These are phyloP conservation scores for Kuraishia cidri DNA, from an alignment of 805 yeast genomes.

Conservation along the genomic window DNA sequence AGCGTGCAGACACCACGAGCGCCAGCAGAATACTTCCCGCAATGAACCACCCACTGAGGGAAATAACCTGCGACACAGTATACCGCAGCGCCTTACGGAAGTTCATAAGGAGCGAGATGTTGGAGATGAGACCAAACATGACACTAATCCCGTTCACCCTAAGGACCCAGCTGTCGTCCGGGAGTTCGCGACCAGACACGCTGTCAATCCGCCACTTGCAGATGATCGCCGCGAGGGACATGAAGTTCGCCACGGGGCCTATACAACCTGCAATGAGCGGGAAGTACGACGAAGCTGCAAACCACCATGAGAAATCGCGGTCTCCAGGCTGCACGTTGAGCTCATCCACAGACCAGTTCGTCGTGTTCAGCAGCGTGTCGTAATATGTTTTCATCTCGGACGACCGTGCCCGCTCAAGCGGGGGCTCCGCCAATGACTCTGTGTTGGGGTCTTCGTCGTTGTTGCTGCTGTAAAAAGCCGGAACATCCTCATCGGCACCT, in stretches of 20 bases:
- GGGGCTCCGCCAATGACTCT: no score
- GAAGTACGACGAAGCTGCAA: conserved; percentile 53
- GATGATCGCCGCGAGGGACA: conserved; percentile 62
- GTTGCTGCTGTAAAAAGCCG: no score
- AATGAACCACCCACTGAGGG: conserved; percentile 54
- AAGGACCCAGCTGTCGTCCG: conserved; percentile 33
- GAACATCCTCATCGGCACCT: no score
- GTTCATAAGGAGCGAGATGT: conserved; percentile 60
- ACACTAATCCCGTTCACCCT: conserved; percentile 57
- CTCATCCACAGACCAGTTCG: conserved; percentile 19
- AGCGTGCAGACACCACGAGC: conserved; percentile 31
- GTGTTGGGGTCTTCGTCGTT: no score
- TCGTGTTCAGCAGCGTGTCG: conserved; percentile 13
- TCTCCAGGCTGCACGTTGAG: conserved; percentile 23
- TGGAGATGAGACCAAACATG: conserved; percentile 57
- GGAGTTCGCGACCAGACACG: conserved; percentile 12
- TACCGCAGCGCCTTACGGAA: conserved; percentile 53
- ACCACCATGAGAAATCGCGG: conserved; percentile 38
- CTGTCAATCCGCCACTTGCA: conserved; percentile 51
- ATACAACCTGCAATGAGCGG: conserved; percentile 73
- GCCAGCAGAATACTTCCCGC: conserved; percentile 48
- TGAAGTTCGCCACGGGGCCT: conserved; percentile 73
- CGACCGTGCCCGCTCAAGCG: background rate
- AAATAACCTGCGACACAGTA: conserved; percentile 48
- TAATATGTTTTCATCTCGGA: conserved; percentile 10